These are phyloP conservation scores for Penicillium sp. DNA, from an alignment of 2,329 filamentous ascomycete species.

Conservation along the genomic window DNA sequence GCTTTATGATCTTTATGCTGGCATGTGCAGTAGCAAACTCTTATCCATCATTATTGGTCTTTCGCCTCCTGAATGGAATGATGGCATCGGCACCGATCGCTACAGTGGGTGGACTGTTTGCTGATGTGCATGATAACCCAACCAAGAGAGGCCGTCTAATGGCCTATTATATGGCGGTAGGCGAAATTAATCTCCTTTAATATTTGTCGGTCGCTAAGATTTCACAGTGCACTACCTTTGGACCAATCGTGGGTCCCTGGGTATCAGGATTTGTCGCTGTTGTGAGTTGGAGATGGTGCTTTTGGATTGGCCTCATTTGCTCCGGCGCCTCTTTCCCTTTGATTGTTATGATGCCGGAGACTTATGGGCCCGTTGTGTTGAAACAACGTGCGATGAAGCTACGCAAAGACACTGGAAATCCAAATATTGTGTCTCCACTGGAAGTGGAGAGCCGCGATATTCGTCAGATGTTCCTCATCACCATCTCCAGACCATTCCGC, in stretches of 20 bases:
- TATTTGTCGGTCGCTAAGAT: background rate
- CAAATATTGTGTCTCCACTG: conserved; percentile 58
- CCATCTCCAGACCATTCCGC: conserved; percentile 68
- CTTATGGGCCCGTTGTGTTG: conserved; percentile 61
- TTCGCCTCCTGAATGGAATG: conserved; percentile 48
- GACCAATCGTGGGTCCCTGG: conserved; percentile 45
- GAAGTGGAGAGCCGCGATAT: conserved; percentile 60
- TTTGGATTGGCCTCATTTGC: conserved; percentile 67
- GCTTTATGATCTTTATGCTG: conserved; percentile 45
- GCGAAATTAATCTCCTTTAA: conserved; percentile 1
- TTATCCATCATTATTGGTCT: conserved; percentile 43
- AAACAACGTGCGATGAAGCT: conserved; percentile 58
- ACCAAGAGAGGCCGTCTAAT: conserved; percentile 44
- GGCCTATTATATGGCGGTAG: conserved; percentile 46
- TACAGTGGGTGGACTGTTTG: conserved; percentile 47
- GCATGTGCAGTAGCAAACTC: conserved; percentile 46
- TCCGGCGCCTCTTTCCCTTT: conserved; percentile 54
- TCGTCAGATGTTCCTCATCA: conserved; percentile 54
- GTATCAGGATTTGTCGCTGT: conserved; percentile 49
- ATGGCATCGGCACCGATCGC: conserved; percentile 48
- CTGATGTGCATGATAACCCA: conserved; percentile 49
- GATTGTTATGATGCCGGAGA: conserved; percentile 64
- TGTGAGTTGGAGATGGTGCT: conserved; percentile 50
- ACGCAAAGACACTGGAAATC: conserved; percentile 58
- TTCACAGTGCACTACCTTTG: conserved; percentile 37